Base-by-base conservation (phyloP, 1,139 yeast genomes). In the Sporopachydermia cereana region DNA sequence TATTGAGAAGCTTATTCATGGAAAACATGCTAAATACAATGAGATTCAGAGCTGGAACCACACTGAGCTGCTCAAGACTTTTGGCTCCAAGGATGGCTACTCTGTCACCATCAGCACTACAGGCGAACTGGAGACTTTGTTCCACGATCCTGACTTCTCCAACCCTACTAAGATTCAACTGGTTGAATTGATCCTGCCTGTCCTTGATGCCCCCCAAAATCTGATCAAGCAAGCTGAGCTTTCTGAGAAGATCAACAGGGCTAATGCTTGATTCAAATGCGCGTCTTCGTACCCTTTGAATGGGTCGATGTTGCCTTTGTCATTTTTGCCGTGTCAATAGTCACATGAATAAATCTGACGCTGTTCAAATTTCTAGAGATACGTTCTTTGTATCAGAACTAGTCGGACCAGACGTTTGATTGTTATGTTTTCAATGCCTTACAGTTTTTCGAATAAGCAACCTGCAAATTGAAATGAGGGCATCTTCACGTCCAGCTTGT, bases 1-100 rank as follows among this genome's bases (percentile, higher is more conserved):
- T 52, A 84, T 85, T 62, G 95, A 85, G 68, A 77, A 89, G 65
- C 74, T 85, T 66, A 84, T 85, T 54, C 95, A 84, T 66, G 95
- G 95, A 54, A 78, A 73, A 55, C 70, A 67, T 42, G 91, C 93
- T 42, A 61, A 71, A 44, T 85, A 85, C 69, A 84, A 85, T 63
- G 84, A 81, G 57, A 78, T 85, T 57, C 93, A 84, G 65, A 72
- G 79, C 51, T 85, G 95, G 95, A 74, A 82, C 60, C 84, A 84
- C 68, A 70, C 74, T 63, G 70, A 71, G 48, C 62, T 84, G 53
- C 71, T 84, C 60, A 79, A 80, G 47, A 65, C 82, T 46, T 85
- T 84, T 68, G 83, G 81, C 60, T 86, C 89, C 53, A 71, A 71
- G 59, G 71, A 59, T 41, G 50, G 54, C 44, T 56, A 58, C 45